A percentile compares a stretch with the other conserved stretches of the same genome.
These are phyloP conservation scores for Xylaria telfairii DNA, from an alignment of 495 filamentous ascomycete species.

Conservation along the genomic window DNA sequence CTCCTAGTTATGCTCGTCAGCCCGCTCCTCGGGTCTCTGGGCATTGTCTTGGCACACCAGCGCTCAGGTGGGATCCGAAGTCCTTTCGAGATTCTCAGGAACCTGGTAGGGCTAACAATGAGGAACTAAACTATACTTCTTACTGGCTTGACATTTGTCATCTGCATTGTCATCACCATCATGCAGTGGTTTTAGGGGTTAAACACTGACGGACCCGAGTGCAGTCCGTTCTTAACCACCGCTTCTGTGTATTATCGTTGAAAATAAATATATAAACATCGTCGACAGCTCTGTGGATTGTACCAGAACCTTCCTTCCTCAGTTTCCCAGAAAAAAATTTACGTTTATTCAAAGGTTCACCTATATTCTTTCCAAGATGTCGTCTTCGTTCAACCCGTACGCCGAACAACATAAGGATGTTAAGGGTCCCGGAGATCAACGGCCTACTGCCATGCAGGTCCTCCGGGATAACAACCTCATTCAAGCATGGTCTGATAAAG, in stretches of 20 bases:
- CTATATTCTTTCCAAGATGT: conserved; percentile 7
- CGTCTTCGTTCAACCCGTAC: conserved; percentile 41
- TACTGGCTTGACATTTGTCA: neutral
- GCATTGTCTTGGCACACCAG: conserved; percentile 28
- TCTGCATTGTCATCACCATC: conserved; percentile 9
- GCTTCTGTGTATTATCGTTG: neutral
- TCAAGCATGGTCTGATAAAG: conserved; percentile 49
- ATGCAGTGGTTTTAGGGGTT: conserved; percentile 12
- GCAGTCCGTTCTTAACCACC: neutral
- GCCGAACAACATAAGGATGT: conserved; percentile 46
- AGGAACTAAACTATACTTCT: neutral
- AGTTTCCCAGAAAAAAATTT: neutral
- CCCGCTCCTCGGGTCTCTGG: conserved; percentile 36
- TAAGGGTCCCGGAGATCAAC: conserved; percentile 56
- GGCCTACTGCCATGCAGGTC: conserved; percentile 61
- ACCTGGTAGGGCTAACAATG: neutral
- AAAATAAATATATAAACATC: conserved; percentile 3
- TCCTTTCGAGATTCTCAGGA: conserved; percentile 9
- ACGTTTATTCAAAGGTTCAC: neutral
- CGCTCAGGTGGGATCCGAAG: conserved; percentile 24
- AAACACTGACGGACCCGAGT: conserved; percentile 1
- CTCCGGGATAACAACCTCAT: conserved; percentile 53
- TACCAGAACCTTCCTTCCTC: neutral
- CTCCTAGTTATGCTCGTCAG: conserved; percentile 38
- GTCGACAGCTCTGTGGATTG: neutral